Base-by-base conservation (phyloP, 441 rosid genomes). In the Kokia cookei region DNA sequence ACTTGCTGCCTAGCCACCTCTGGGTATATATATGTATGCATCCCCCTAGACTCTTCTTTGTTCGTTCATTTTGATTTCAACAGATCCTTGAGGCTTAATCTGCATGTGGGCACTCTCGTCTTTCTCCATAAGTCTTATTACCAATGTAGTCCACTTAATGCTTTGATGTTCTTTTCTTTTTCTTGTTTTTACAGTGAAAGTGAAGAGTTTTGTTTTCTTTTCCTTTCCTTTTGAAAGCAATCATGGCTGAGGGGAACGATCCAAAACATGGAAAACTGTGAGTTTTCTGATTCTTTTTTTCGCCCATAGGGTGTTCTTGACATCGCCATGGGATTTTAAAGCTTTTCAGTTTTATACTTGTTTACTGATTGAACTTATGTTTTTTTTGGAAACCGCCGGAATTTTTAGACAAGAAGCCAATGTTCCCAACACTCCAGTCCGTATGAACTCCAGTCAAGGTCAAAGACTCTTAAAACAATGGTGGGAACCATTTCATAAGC, bases 361-460 rank as follows among this genome's bases (percentile, higher is more conserved):
- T 2, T 29, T 54, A 19, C 10, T 48, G 42, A 48, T 57, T 68
- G 55, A 17, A 45, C 57, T 9, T 37, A 17, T 13, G 17, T 58
- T 40, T 51, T 24, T 72, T 64, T 19, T 19, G 22, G 67, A 19
- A 17, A 83, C 88, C 65, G 91, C 91, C 60, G 80, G 78, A 71
- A 59, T 65, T 73, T 87, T 87, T 71, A 78, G 73, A 64, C 57
- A 63, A 59, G 88, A 87, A 73, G 86, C 82, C 50, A 58, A 73
- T 74, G 73, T 83, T 45, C 7, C 67, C 37, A 40, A 76, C 35
- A 27, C 57, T 55, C 75, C 85, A 67, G 85, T 79, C 54, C 82
- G 91, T 87, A 80, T 64, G 80, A 24, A 24, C 26, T 24, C 26
- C 26, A 1, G 1, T 24, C 26, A 24, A 24, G 26, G 26, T 24